These are phyloP conservation scores for Leonotis leonurus DNA, from an alignment of 257 asterid genomes.

Conservation along the genomic window DNA sequence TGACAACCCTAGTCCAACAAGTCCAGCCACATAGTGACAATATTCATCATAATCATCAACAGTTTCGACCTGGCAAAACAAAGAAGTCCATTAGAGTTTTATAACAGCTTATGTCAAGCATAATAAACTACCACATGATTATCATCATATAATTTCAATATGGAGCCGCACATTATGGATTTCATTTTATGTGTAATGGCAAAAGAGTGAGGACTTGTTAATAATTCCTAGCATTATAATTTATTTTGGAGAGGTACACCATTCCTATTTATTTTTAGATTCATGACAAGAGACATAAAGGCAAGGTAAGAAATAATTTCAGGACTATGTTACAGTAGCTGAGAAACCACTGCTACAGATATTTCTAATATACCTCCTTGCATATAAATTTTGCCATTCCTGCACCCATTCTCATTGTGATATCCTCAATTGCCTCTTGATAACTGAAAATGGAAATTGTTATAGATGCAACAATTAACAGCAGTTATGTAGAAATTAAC, in stretches of 20 bases:
- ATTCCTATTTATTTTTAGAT: background rate
- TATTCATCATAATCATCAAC: slow-evolving; percentile 80
- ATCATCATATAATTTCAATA: background rate
- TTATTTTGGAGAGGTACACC: background rate
- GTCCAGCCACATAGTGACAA: slow-evolving; percentile 96
- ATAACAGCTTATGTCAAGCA: background rate
- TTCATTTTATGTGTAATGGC: background rate
- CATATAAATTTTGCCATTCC: slow-evolving; percentile 97
- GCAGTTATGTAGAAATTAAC: background rate
- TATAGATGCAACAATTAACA: slow-evolving; percentile 1
- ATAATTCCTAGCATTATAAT: background rate
- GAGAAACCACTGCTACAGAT: slow-evolving; percentile 10
- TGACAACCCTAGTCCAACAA: slow-evolving; percentile 91
- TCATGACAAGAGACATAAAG: background rate
- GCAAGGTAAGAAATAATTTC: background rate
- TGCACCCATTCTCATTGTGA: slow-evolving; percentile 95
- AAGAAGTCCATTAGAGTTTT: background rate
- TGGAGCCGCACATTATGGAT: background rate
- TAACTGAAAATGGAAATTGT: slow-evolving; percentile 46
- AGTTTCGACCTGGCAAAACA: slow-evolving; percentile 69
- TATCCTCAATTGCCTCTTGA: slow-evolving; percentile 93
- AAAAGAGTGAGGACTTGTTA: background rate
- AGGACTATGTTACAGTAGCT: background rate
- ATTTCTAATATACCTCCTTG: slow-evolving; percentile 64
- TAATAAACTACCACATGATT: background rate